phyloP scores from a whole-genome alignment of 2,329 filamentous ascomycete species.

The Apiospora koreana region DNA sequence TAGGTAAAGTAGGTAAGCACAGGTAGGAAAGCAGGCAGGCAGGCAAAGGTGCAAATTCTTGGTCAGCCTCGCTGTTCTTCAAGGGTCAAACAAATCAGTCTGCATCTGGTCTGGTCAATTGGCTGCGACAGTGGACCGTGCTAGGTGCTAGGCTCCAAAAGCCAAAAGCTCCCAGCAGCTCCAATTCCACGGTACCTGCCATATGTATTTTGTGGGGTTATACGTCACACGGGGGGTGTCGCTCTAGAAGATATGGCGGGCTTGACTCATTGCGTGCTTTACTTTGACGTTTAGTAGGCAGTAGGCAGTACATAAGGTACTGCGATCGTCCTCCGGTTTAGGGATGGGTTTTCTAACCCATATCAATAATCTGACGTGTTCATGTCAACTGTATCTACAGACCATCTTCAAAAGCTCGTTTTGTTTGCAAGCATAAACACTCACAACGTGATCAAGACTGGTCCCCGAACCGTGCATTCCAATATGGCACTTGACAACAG shows the following conservation, averaged over 20 bases:
- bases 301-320: background rate
- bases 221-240: background rate
- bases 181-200: background rate
- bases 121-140: background rate
- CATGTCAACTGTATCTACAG: background rate
- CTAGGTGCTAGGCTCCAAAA: background rate
- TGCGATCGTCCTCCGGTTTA: background rate
- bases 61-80: background rate
- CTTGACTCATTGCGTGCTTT: conserved; percentile 5
- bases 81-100: background rate
- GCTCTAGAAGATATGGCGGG: background rate
- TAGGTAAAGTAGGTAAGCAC: too few species aligned
- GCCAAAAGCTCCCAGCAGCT: background rate
- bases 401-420: background rate
- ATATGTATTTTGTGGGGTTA: conserved; percentile 2
- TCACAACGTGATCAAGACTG: background rate
- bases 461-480: background rate
- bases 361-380: background rate
- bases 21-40: too few species aligned
- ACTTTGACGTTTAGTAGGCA: background rate
- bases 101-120: too few species aligned
- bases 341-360: background rate
- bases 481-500: conserved; percentile 14
- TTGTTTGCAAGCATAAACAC: background rate
- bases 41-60: background rate